Evolutionary conservation across 2,329 filamentous ascomycete species (phyloP), one percentile per base, ranked within the genome.

Genomic region (Epichloe baconii): DNA sequence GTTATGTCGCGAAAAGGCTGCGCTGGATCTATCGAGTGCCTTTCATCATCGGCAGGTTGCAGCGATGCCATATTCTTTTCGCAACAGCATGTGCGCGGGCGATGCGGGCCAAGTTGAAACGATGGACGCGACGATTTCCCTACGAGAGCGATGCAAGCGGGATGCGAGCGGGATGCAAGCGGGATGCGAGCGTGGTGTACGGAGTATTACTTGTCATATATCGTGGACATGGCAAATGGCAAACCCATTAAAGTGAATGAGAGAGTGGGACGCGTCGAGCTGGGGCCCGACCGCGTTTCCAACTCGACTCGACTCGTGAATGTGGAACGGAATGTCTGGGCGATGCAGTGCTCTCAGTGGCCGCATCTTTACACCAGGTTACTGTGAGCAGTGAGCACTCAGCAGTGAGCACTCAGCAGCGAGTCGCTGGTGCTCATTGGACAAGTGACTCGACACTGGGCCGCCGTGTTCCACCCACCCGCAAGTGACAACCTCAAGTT

Each of bases 1-100:
- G 93, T 79, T 49, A 88, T 78, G 59, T 85, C 85, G 56, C 73
- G 73, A 58, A 90, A 78, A 49, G 86, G 84, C 56, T 74, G 73
- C 47, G 82, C 74, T 53, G 76, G 71, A 67, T 83, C 80, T 68
- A 77, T 64, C 15, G 61, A 58, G 48, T 61, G 55, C 12, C 60
- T 53, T n/a, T 60, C 59, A 35, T 60, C 60, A 43, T 62, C 61
- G 26, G 50, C 55, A 42, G 56, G 44, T 40, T 54, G 55, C 21
- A 56, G 53, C 35, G 62, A 64, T 47, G 62, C 59, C 63, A 67
- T 67, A 42, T 52, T 60, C 47, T 34, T 17, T 40, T 14, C 10
- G 34, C 48, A 34, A 46, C 15, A 12, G 43, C 48, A 50, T 46
- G 42, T 35, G 48, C 42, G 48, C 48, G 23, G 35, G 17, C 47